Conservation (phyloP, 805 yeast genomes). For the Candida glaebosa region DNA sequence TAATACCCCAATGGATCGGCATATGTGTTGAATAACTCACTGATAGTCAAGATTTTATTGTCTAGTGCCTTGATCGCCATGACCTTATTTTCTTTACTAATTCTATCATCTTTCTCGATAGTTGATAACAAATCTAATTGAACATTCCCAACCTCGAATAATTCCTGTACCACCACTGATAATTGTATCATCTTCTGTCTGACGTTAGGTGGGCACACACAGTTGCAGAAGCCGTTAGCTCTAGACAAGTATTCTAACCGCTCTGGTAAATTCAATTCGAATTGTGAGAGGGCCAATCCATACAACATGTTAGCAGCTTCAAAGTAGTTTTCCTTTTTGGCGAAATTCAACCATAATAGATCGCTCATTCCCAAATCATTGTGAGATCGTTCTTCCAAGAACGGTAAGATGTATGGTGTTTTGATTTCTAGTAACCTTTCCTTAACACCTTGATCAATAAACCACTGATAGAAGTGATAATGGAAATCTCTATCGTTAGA, state of each 20-base stretch:
- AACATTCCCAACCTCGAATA: conserved; percentile 80
- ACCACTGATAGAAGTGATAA: conserved; percentile 90
- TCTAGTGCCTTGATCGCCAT: conserved; percentile 55
- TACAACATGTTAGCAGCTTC: conserved; percentile 80
- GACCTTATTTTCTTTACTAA: conserved; percentile 45
- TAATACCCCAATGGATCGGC: conserved; percentile 86
- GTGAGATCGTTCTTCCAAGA: conserved; percentile 63
- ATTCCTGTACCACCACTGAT: conserved; percentile 67
- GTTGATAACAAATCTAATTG: conserved; percentile 63
- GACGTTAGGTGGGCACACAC: conserved; percentile 71
- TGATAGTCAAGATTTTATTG: conserved; percentile 62
- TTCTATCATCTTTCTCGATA: conserved; percentile 50
- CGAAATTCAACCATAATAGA: conserved; percentile 83
- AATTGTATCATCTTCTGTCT: conserved; percentile 75
- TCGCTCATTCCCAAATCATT: conserved; percentile 73
- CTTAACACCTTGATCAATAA: conserved; percentile 70
- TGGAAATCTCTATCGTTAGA: conserved; percentile 85
- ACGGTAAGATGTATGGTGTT: conserved; percentile 76
- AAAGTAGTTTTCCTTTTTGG: conserved; percentile 72
- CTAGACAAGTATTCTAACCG: conserved; percentile 87
- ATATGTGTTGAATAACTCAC: conserved; percentile 79
- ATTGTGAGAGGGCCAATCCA: conserved; percentile 69
- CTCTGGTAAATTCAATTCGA: conserved; percentile 61
- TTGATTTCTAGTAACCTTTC: conserved; percentile 76
- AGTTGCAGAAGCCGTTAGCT: conserved; percentile 89